Evolutionary conservation across 169 alveolate genomes (phyloP), one percentile per base, ranked within the genome.

Genomic region (Condylostoma magnum): DNA sequence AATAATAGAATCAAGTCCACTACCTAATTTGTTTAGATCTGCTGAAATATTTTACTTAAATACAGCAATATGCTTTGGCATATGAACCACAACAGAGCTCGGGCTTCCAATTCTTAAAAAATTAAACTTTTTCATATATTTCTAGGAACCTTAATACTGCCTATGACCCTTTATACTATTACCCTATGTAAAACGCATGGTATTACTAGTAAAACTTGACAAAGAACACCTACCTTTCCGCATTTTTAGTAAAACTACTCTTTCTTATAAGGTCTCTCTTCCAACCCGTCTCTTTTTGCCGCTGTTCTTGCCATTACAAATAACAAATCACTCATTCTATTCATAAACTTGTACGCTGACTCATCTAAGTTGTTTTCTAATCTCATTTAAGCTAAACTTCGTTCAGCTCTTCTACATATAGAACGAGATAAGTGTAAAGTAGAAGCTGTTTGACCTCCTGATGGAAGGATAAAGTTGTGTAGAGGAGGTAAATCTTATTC

Each of bases 261-360:
- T 57, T 80, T 74, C 56, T 75, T 67, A 30, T 76, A 82, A 36
- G 56, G 66, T 0, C 66, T 57, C 50, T 82, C 90, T 20, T 31
- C 52, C 37, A 47, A 43, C 3, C 83, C 86, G 43, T 52, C 72
- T 31, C 68, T 67, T 38, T 57, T 27, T 3, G 90, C 83, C 38
- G 71, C 46, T 15, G 43, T 41, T 52, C 90, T 69, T 2, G 90
- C 84, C 15, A 77, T 43, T 15, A 36, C 69, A 34, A 83, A 83
- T 15, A 83, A 50, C 44, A 77, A 83, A 57, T 83, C 90, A 53
- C 90, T 83, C 1, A 83, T 55, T 56, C 90, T 72, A 54, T 83
- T 83, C 15, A 83, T 47, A 46, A 55, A 83, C 22, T 43, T 57
- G 30, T 36, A 75, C 37, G 83, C 69, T 6, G 15, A 25, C 20